phyloP scores from a whole-genome alignment of 495 filamentous ascomycete species.

The Bryoglossum gracile region DNA sequence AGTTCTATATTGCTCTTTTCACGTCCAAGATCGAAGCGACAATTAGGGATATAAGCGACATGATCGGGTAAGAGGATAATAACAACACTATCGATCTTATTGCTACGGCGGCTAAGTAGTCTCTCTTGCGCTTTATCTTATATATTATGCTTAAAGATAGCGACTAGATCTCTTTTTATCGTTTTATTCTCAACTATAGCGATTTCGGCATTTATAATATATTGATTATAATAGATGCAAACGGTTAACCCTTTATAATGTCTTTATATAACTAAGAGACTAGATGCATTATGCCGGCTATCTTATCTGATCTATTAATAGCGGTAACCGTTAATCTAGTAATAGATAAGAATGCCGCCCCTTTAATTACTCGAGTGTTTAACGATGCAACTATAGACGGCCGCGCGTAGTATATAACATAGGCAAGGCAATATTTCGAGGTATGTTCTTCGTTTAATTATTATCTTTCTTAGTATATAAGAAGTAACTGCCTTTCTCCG shows the following conservation, averaged over 20 bases:
- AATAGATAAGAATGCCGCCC: constrained; percentile 25
- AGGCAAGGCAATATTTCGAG: constrained; percentile 25
- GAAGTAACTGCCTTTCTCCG: constrained; percentile 16
- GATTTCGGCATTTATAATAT: constrained; percentile 35
- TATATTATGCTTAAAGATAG: constrained; percentile 25
- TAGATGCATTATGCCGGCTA: constrained; percentile 29
- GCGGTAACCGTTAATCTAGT: constrained; percentile 26
- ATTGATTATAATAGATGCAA: constrained; percentile 24
- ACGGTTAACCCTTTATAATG: constrained; percentile 25
- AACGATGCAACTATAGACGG: constrained; percentile 18
- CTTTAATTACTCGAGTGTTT: constrained; percentile 24
- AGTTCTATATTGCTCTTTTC: no score
- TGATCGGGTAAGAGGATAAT: constrained; percentile 33
- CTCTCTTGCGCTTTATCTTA: constrained; percentile 28
- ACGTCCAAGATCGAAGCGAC: no score
- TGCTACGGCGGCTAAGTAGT: constrained; percentile 29
- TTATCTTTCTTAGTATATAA: constrained; percentile 16
- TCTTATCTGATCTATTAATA: constrained; percentile 31
- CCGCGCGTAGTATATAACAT: constrained; percentile 24
- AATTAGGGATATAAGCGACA: no score
- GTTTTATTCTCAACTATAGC: constrained; percentile 32
- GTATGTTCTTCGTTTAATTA: constrained; percentile 18
- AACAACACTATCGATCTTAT: constrained; percentile 28
- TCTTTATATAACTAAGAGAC: constrained; percentile 33
- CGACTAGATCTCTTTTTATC: constrained; percentile 25